Conservation (phyloP, 352 stramenopile species). For the Phytophthora sojae region DNA sequence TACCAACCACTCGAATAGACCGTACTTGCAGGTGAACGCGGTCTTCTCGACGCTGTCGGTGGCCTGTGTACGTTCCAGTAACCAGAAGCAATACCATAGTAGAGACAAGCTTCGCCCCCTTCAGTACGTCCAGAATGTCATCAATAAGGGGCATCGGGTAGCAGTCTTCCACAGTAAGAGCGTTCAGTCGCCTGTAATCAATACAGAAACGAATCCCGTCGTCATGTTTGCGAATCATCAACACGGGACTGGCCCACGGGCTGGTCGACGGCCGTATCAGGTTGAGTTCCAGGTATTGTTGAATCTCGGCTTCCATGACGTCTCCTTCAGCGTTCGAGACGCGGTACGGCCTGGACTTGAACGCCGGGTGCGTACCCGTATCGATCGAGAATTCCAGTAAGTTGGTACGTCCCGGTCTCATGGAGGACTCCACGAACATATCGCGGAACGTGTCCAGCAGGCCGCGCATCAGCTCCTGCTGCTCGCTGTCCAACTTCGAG, state of each 20-base stretch:
- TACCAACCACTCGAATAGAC: neutral
- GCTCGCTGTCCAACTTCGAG: conserved; percentile 1
- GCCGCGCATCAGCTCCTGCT: neutral
- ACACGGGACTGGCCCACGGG: conserved; percentile 15
- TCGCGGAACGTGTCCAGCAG: conserved; percentile 5
- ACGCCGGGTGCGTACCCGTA: neutral
- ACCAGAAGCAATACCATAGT: neutral
- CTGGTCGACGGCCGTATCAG: neutral
- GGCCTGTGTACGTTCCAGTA: neutral
- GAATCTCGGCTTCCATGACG: conserved; percentile 4
- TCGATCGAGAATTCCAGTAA: neutral
- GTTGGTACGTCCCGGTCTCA: neutral
- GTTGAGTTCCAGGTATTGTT: conserved; percentile 7
- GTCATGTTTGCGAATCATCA: conserved; percentile 22
- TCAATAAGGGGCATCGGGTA: neutral
- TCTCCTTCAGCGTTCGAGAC: conserved; percentile 4
- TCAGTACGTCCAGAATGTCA: neutral
- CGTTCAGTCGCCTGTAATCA: conserved; percentile 13
- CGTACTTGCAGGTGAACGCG: neutral
- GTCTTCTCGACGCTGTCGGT: neutral
- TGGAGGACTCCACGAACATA: conserved; percentile 5
- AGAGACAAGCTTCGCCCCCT: neutral
- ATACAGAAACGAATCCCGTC: conserved; percentile 20
- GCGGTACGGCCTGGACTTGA: conserved; percentile 1
- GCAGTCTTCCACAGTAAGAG: conserved; percentile 7